Percentiles rank a stretch among this genome's conserved stretches.
These are phyloP conservation scores for Amanita muscaria DNA, from an alignment of 768 basidiomycete species.

Conservation along the genomic window DNA sequence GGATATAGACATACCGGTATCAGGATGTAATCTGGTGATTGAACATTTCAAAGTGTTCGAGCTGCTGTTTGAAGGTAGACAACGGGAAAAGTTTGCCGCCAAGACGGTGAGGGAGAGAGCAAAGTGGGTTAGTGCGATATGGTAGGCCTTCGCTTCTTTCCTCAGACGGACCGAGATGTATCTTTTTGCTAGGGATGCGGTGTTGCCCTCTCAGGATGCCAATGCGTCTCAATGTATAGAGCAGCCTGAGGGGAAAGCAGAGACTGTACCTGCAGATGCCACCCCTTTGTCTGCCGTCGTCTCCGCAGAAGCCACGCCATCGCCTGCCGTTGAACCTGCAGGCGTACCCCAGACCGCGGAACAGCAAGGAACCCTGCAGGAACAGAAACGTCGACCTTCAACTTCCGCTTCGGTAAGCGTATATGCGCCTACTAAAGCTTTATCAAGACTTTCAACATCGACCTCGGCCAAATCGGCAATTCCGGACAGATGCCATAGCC, in stretches of 20 bases:
- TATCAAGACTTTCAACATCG: conserved; percentile 14
- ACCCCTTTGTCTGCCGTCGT: too few species aligned
- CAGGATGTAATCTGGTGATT: conserved; percentile 22
- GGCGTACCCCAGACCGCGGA: too few species aligned
- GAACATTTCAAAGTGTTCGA: conserved; percentile 44
- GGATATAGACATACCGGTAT: conserved; percentile 36
- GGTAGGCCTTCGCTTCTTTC: conserved; percentile 32
- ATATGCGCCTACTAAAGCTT: conserved; percentile 17
- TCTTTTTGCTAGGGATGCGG: conserved; percentile 40
- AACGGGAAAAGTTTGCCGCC: conserved; percentile 54
- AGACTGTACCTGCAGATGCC: too few species aligned
- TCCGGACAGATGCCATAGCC: conserved; percentile 25
- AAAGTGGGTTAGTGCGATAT: conserved; percentile 67
- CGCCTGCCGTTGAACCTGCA: too few species aligned
- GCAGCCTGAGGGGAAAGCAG: conserved; percentile 8
- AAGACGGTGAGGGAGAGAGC: conserved; percentile 54
- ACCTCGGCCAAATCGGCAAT: conserved; percentile 1
- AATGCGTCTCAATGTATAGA: conserved; percentile 16
- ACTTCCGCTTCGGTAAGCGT: conserved; percentile 16
- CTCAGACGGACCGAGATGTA: conserved; percentile 1
- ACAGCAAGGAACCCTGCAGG: too few species aligned
- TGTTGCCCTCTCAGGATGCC: conserved; percentile 36
- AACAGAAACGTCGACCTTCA: conserved; percentile 12
- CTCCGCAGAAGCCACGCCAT: too few species aligned
- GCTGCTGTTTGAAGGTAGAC: conserved; percentile 45